Evolutionary conservation across 352 stramenopile species (phyloP).

Genomic region (Phytophthora brassicae): DNA sequence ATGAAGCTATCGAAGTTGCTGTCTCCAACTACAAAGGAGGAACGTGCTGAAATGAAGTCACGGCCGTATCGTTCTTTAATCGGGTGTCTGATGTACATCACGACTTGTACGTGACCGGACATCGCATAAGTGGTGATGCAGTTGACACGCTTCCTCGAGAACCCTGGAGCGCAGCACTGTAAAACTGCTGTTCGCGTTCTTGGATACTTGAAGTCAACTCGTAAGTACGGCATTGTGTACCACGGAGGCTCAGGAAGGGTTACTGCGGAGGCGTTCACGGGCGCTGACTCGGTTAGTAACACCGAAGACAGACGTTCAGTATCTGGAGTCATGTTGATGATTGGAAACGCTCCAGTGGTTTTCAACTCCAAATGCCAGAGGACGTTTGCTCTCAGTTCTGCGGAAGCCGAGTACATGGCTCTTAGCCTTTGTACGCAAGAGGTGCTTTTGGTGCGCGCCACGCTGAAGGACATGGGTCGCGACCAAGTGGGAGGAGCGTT

Average conservation of each 20-base stretch:
- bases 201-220: slow-evolving; percentile 4
- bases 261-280: slow-evolving; percentile 8
- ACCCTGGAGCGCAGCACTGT: slow-evolving; percentile 2
- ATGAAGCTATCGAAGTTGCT: slow-evolving; percentile 10
- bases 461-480: slow-evolving; percentile 10
- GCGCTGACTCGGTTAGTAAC: slow-evolving; percentile 12
- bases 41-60: not conserved
- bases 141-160: slow-evolving; percentile 3
- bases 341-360: slow-evolving; percentile 8
- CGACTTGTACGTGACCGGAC: slow-evolving; percentile 4
- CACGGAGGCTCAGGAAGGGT: not conserved
- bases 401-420: not conserved
- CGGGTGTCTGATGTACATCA: slow-evolving; percentile 14
- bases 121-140: slow-evolving; percentile 12
- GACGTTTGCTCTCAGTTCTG: slow-evolving; percentile 16
- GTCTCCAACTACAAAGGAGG: slow-evolving; percentile 3
- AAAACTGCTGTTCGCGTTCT: slow-evolving; percentile 7
- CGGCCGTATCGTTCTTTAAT: slow-evolving; percentile 1
- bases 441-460: slow-evolving; percentile 8
- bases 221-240: slow-evolving; percentile 4
- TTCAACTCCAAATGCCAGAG: slow-evolving; percentile 10
- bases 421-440: slow-evolving; percentile 9
- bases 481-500: slow-evolving; percentile 2
- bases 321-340: slow-evolving; percentile 16
- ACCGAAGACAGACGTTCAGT: slow-evolving; percentile 16